phyloP scores from a whole-genome alignment of 805 yeast genomes.

The Saccharomycopsis sp. region DNA sequence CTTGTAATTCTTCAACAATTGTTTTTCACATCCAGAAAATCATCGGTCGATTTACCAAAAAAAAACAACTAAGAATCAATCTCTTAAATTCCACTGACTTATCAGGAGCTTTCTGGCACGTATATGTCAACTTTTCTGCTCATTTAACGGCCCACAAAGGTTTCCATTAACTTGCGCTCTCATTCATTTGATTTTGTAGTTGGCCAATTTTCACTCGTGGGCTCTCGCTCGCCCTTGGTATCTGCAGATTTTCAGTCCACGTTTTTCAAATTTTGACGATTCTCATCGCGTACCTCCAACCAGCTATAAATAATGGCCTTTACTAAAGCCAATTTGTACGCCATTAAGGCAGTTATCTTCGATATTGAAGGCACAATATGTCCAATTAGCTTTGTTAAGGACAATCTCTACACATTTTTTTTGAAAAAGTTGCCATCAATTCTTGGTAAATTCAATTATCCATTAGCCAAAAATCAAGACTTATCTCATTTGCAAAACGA shows the following conservation, averaged over 20 bases:
- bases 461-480: conserved; percentile 16
- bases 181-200: too few relatives aligned
- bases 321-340: too few relatives aligned
- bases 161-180: not conserved
- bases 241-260: too few relatives aligned
- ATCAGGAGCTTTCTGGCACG: conserved; percentile 52
- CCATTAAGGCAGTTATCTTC: conserved; percentile 36
- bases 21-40: conserved; percentile 52
- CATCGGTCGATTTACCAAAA: too few relatives aligned
- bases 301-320: too few relatives aligned
- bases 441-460: conserved; percentile 26
- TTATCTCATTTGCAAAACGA: not conserved
- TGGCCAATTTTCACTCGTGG: too few relatives aligned
- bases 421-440: conserved; percentile 39
- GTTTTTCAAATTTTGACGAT: too few relatives aligned
- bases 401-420: conserved; percentile 71
- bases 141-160: not conserved
- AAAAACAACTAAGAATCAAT: too few relatives aligned
- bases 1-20: conserved; percentile 42
- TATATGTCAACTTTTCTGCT: conserved; percentile 37
- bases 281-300: too few relatives aligned
- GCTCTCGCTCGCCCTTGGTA: too few relatives aligned
- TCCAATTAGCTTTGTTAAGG: conserved; percentile 84
- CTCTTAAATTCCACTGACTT: conserved; percentile 43
- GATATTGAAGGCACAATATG: conserved; percentile 94